Evolutionary conservation across 2,329 filamentous ascomycete species (phyloP).

Genomic region (Ophiocordyceps camponoti-floridani): DNA sequence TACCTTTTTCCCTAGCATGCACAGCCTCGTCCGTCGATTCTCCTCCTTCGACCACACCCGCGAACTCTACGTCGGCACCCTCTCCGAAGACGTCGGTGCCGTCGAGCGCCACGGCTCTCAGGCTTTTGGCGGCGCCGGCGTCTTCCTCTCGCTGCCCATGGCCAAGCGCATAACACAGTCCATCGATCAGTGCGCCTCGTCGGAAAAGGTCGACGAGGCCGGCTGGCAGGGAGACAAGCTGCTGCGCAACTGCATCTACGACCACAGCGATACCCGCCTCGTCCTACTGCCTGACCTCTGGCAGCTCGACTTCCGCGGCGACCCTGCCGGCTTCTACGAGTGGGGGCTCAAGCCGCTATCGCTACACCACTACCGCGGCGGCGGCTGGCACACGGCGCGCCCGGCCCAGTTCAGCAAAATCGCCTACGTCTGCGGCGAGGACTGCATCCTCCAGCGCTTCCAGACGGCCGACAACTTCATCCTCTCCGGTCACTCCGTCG

Average conservation of each 20-base stretch:
- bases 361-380: constrained; percentile 42
- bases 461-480: constrained; percentile 32
- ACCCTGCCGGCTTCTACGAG: constrained; percentile 47
- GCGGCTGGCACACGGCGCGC: constrained; percentile 30
- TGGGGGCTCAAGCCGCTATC: constrained; percentile 39
- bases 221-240: constrained; percentile 45
- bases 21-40: constrained; percentile 31
- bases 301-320: constrained; percentile 41
- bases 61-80: constrained; percentile 39
- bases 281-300: constrained; percentile 38
- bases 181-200: constrained; percentile 25
- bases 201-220: constrained; percentile 32
- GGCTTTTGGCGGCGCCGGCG: constrained; percentile 44
- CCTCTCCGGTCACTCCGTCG: constrained; percentile 41
- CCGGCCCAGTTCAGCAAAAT: constrained; percentile 39
- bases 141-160: constrained; percentile 38
- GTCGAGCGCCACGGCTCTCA: constrained; percentile 42
- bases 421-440: constrained; percentile 40
- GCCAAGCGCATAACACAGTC: constrained; percentile 24
- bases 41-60: constrained; percentile 30
- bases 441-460: constrained; percentile 41
- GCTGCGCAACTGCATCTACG: constrained; percentile 45
- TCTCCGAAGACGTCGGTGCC: constrained; percentile 45
- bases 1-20: constrained; percentile 44
- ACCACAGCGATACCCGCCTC: constrained; percentile 39